These are phyloP conservation scores for Neofusicoccum ribis DNA, from an alignment of 2,329 filamentous ascomycete genomes.

Conservation along the genomic window DNA sequence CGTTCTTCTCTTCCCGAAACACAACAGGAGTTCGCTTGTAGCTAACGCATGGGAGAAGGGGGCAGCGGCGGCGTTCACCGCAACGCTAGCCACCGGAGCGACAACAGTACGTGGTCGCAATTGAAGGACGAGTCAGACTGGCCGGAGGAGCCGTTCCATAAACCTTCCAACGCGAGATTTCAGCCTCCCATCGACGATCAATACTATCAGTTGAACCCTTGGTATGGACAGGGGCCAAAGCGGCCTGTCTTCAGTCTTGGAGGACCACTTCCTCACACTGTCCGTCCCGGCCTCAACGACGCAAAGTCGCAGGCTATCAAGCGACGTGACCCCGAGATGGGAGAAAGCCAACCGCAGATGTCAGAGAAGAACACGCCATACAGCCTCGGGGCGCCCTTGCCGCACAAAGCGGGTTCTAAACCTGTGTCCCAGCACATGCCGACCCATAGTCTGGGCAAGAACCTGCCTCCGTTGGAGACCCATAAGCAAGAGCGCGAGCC, in stretches of 20 bases:
- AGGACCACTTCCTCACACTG: slow-evolving; percentile 6
- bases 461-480: background rate
- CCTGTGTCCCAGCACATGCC: background rate
- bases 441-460: background rate
- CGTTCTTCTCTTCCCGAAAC: too few relatives aligned
- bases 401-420: background rate
- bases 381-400: background rate
- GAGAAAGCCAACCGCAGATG: background rate
- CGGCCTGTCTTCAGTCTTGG: slow-evolving; percentile 14
- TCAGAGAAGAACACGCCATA: background rate
- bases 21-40: too few relatives aligned
- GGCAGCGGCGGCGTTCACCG: background rate
- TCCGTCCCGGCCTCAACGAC: background rate
- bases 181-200: background rate
- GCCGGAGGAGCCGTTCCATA: background rate
- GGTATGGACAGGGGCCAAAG: background rate
- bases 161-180: background rate
- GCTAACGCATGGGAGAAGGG: background rate
- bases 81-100: background rate
- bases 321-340: slow-evolving; percentile 2
- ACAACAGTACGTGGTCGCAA: background rate
- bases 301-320: background rate
- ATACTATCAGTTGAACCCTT: slow-evolving; percentile 14
- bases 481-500: background rate
- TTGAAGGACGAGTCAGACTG: background rate